Percentiles rank a stretch among this genome's conserved stretches.
phyloP scores from a whole-genome alignment of 768 basidiomycete species.

The Macrolepiota fuliginosa region DNA sequence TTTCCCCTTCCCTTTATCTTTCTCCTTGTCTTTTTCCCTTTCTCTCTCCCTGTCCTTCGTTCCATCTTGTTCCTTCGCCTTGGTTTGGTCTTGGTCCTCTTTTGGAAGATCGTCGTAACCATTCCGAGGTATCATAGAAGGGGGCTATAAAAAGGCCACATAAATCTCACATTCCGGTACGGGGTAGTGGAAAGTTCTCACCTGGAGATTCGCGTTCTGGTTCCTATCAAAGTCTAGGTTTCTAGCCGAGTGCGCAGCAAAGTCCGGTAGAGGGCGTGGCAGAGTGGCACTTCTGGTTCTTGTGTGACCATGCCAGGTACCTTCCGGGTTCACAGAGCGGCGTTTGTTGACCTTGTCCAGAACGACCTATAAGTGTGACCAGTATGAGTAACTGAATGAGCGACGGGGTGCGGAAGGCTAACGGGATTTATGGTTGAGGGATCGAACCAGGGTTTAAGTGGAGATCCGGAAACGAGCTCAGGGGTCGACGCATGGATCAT shows the following conservation, averaged over 20 bases:
- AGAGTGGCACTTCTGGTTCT: not conserved
- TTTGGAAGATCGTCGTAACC: not conserved
- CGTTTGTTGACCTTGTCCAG: slow-evolving; percentile 1
- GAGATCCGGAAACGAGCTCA: not conserved
- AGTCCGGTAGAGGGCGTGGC: not conserved
- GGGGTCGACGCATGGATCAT: not conserved
- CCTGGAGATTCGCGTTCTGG: not conserved
- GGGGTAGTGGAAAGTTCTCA: not conserved
- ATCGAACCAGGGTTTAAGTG: slow-evolving; percentile 1
- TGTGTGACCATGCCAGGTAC: slow-evolving; percentile 10
- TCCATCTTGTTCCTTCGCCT: not conserved
- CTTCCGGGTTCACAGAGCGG: slow-evolving; percentile 3
- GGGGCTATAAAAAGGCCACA: slow-evolving; percentile 4
- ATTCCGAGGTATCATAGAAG: not conserved
- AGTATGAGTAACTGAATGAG: not conserved
- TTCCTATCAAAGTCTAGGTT: not conserved
- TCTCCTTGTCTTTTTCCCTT: not conserved
- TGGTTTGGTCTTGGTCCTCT: not conserved
- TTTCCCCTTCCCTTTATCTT: not conserved
- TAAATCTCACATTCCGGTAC: not conserved
- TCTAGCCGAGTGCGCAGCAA: not conserved
- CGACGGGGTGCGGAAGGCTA: not conserved
- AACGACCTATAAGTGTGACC: not conserved
- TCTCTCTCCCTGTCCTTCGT: not conserved
- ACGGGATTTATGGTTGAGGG: slow-evolving; percentile 4